Evolutionary conservation across 495 filamentous ascomycete species (phyloP).

Genomic region (Aspergillus carlsbadensis): DNA sequence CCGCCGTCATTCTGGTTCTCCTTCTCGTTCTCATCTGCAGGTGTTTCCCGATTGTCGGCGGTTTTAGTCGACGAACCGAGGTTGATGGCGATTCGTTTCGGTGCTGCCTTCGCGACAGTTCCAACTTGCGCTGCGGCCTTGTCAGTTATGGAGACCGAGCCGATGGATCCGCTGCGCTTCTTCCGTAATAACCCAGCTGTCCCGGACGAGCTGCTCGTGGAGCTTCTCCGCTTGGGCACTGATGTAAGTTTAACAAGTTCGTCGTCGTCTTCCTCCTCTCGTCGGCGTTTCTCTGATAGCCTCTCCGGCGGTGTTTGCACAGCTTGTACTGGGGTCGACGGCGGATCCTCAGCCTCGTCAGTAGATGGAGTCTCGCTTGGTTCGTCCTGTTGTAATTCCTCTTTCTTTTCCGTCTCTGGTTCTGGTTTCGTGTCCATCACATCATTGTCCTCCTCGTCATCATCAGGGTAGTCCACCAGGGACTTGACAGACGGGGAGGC

Average conservation of each 20-base stretch:
- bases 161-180: constrained; percentile 43
- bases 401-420: constrained; percentile 22
- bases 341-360: constrained; percentile 24
- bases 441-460: constrained; percentile 75
- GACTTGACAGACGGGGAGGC: constrained; percentile 64
- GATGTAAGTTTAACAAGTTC: constrained; percentile 70
- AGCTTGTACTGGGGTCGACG: constrained; percentile 29
- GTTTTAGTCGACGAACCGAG: constrained; percentile 29
- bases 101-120: constrained; percentile 32
- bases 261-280: constrained; percentile 87
- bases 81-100: constrained; percentile 53
- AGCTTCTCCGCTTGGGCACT: constrained; percentile 64
- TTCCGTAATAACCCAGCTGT: constrained; percentile 37
- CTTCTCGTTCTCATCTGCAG: constrained; percentile 41
- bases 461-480: constrained; percentile 87
- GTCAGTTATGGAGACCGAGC: constrained; percentile 26
- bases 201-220: constrained; percentile 37
- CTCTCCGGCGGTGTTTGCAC: constrained; percentile 61
- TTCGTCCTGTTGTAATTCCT: constrained; percentile 14
- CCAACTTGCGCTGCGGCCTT: constrained; percentile 29
- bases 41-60: constrained; percentile 13
- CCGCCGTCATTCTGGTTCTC: constrained; percentile 36
- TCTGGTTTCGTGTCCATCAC: constrained; percentile 50
- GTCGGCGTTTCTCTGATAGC: constrained; percentile 84
- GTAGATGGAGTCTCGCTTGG: constrained; percentile 19